Conservation (phyloP, 352 stramenopile species). For the Phytophthora quininea region DNA sequence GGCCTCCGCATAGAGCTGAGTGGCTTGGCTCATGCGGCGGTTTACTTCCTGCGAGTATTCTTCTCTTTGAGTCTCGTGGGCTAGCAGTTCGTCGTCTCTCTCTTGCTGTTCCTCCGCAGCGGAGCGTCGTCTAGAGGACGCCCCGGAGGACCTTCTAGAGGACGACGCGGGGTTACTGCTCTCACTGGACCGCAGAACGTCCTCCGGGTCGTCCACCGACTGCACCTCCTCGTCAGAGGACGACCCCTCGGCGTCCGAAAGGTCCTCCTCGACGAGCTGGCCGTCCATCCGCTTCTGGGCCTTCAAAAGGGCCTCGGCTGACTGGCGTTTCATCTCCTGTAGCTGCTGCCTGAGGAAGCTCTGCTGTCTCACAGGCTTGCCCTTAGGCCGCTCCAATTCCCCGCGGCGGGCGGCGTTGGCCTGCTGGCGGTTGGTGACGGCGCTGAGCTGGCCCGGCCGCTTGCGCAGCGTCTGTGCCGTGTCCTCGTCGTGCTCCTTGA, state of each 20-base stretch:
- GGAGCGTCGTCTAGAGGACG: conserved; percentile 31
- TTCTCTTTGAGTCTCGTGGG: conserved; percentile 32
- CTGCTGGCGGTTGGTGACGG: conserved; percentile 42
- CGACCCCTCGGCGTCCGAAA: conserved; percentile 12
- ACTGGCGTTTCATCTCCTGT: conserved; percentile 81
- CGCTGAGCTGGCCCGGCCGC: conserved; percentile 43
- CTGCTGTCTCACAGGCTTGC: conserved; percentile 55
- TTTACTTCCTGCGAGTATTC: conserved; percentile 51
- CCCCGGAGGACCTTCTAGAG: conserved; percentile 32
- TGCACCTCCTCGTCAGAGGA: conserved; percentile 45
- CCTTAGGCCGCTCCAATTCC: conserved; percentile 28
- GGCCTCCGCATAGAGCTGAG: conserved; percentile 61
- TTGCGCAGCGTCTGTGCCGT: conserved; percentile 42
- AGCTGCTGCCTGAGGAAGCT: conserved; percentile 75
- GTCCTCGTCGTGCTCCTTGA: conserved; percentile 67
- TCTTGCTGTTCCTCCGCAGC: conserved; percentile 42
- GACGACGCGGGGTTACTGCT: conserved; percentile 42
- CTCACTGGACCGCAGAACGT: conserved; percentile 32
- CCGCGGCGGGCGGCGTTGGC: conserved; percentile 30
- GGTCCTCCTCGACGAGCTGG: conserved; percentile 36
- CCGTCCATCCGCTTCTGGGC: conserved; percentile 57
- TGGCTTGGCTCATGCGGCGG: conserved; percentile 55
- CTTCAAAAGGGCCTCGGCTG: conserved; percentile 53
- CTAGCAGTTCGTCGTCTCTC: conserved; percentile 31
- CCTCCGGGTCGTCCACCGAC: conserved; percentile 46